Evolutionary conservation across 176 grass and related monocot genomes (phyloP), one percentile per base, ranked within the genome.

Genomic region (Panicum miliaceum): DNA sequence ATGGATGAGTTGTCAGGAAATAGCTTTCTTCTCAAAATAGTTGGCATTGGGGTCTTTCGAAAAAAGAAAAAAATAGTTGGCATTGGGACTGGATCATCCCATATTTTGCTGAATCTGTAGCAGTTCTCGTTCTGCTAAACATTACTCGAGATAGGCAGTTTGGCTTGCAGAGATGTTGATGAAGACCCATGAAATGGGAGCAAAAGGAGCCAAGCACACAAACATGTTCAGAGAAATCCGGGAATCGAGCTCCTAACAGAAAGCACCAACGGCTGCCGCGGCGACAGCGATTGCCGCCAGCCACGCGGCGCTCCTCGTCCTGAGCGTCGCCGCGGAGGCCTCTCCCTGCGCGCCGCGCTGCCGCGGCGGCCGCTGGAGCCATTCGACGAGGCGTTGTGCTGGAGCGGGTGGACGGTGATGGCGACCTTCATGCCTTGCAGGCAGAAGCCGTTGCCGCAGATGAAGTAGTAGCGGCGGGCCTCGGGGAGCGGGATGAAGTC

Each of bases 361-460:
- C 29, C 18, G 61, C 13, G 22, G 66, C 12, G n/a, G n/a, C n/a
- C 3, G 68, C 6, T 64, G 23, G 12, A 75, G 22, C 51, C 34
- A 12, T 27, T 0, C 37, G 75, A 22, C 11, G 73, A 15, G 22
- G 77, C 45, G 23, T 94, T 88, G 75, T 64, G 48, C 8, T 57
- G 48, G 14, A 87, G 80, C 3, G 77, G 68, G 45, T 60, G 69
- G 64, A 95, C 93, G 52, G 71, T 81, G 80, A 93, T 65, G 53
- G 89, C 88, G 51, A 93, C 82, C 86, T 92, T 92, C 96, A 99
- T 94, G 79, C 96, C 91, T 7, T 54, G 68, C 68, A 85, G 82
- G 82, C 96, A 95, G 70, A 90, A 88, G 47, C 96, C 89, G 47
- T 98, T 95, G 87, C 90, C 92, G 72, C 96, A 93, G 85, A 95